phyloP scores from a whole-genome alignment of 768 basidiomycete genomes.

The Termitomyces sp. region DNA sequence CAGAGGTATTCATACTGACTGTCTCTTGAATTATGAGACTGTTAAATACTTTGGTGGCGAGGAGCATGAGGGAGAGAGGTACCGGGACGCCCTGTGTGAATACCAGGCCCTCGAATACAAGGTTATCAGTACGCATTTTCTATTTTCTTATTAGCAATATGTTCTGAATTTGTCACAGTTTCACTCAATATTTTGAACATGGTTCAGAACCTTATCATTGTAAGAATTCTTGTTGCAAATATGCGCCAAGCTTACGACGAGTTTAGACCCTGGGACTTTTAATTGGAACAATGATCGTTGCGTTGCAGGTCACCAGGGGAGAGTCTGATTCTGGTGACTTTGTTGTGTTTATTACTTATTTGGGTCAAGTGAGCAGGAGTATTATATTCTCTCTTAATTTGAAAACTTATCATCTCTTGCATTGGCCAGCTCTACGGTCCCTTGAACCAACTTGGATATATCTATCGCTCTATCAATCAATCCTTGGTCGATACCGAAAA shows the following conservation, averaged over 20 bases:
- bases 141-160: not conserved
- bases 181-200: conserved; percentile 74
- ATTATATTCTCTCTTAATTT: not conserved
- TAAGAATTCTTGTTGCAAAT: conserved; percentile 24
- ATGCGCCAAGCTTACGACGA: not conserved
- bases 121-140: conserved; percentile 54
- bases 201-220: conserved; percentile 78
- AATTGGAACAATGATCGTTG: conserved; percentile 77
- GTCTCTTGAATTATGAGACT: conserved; percentile 76
- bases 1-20: conserved; percentile 80
- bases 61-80: conserved; percentile 68
- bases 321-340: conserved; percentile 53
- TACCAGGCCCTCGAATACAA: conserved; percentile 73
- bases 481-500: conserved; percentile 81
- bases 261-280: conserved; percentile 71
- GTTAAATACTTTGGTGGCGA: conserved; percentile 91
- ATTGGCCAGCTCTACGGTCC: conserved; percentile 58
- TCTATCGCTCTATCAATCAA: conserved; percentile 74
- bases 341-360: conserved; percentile 78
- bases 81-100: conserved; percentile 60
- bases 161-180: conserved; percentile 27
- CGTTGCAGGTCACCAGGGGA: conserved; percentile 55
- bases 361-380: conserved; percentile 52
- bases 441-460: conserved; percentile 71
- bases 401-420: conserved; percentile 2